Evolutionary conservation across 2,329 filamentous ascomycete genomes (phyloP).

Genomic region (Dissoconium aciculare): DNA sequence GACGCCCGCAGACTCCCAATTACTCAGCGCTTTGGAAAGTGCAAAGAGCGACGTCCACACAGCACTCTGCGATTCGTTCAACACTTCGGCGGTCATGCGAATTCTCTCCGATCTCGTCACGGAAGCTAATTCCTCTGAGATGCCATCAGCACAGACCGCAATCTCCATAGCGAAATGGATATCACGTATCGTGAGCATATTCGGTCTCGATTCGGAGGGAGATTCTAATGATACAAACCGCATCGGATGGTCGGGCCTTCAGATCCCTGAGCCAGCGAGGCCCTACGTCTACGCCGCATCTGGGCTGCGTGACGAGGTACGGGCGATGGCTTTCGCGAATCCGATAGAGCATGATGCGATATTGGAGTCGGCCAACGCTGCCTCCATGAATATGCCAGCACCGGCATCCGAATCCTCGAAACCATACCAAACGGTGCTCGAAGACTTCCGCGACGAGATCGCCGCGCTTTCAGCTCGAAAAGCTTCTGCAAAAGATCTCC

Average conservation of each 20-base stretch:
- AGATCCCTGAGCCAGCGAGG: slow-evolving; percentile 44
- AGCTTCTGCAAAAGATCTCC: slow-evolving; percentile 51
- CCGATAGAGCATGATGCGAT: slow-evolving; percentile 24
- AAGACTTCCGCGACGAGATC: slow-evolving; percentile 46
- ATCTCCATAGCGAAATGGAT: slow-evolving; percentile 57
- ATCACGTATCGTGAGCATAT: slow-evolving; percentile 71
- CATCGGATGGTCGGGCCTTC: slow-evolving; percentile 51
- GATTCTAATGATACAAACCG: slow-evolving; percentile 27
- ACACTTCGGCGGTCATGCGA: slow-evolving; percentile 67
- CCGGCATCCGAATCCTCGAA: slow-evolving; percentile 14
- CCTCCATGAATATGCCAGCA: slow-evolving; percentile 14
- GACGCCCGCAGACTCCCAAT: slow-evolving; percentile 21
- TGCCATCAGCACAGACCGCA: slow-evolving; percentile 33
- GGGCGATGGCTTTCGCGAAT: slow-evolving; percentile 39
- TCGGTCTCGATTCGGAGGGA: slow-evolving; percentile 62
- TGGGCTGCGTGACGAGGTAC: slow-evolving; percentile 42
- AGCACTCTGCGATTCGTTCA: slow-evolving; percentile 70
- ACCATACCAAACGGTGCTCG: slow-evolving; percentile 36
- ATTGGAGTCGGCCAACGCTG: too few species aligned
- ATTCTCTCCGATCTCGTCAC: slow-evolving; percentile 65
- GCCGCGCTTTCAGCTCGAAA: slow-evolving; percentile 36
- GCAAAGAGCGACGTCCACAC: slow-evolving; percentile 44
- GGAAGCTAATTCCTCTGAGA: slow-evolving; percentile 49
- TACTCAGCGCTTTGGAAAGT: slow-evolving; percentile 35
- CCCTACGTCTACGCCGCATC: slow-evolving; percentile 47